Evolutionary conservation across 306 rosid species (phyloP).

Genomic region (Pyrus communis): DNA sequence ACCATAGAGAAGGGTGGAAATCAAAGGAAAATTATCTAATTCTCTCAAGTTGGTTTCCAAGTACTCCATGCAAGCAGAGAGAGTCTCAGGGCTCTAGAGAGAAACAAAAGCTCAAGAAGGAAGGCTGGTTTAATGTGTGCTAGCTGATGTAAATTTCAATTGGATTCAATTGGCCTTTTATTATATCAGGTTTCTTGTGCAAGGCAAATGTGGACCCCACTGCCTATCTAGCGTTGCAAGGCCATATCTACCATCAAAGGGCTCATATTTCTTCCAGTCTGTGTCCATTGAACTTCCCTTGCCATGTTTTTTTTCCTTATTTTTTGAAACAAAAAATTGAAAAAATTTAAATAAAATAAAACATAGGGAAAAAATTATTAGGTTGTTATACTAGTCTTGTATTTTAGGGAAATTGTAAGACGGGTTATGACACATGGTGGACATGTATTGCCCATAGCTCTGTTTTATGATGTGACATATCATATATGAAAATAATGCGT

Average conservation of each 20-base stretch:
- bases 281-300: slow-evolving; percentile 42
- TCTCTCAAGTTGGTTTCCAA: slow-evolving; percentile 6
- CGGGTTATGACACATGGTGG: slow-evolving; percentile 15
- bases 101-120: slow-evolving; percentile 19
- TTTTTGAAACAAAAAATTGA: neutral
- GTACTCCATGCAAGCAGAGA: slow-evolving; percentile 32
- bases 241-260: slow-evolving; percentile 28
- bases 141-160: neutral
- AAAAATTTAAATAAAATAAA: no score
- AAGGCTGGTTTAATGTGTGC: slow-evolving; percentile 18
- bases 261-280: slow-evolving; percentile 10
- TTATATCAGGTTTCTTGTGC: no score
- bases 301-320: neutral
- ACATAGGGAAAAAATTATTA: slow-evolving; percentile 20
- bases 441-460: slow-evolving; percentile 13
- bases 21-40: slow-evolving; percentile 5
- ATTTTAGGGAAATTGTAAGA: slow-evolving; percentile 13
- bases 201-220: slow-evolving; percentile 3
- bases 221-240: neutral
- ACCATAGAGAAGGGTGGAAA: slow-evolving; percentile 10
- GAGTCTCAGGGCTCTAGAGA: neutral
- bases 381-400: slow-evolving; percentile 29
- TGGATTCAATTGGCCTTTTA: no score
- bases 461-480: neutral
- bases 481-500: neutral